These are phyloP conservation scores for Gracilaria gracilis DNA, from an alignment of 23 red algal species.

Conservation along the genomic window DNA sequence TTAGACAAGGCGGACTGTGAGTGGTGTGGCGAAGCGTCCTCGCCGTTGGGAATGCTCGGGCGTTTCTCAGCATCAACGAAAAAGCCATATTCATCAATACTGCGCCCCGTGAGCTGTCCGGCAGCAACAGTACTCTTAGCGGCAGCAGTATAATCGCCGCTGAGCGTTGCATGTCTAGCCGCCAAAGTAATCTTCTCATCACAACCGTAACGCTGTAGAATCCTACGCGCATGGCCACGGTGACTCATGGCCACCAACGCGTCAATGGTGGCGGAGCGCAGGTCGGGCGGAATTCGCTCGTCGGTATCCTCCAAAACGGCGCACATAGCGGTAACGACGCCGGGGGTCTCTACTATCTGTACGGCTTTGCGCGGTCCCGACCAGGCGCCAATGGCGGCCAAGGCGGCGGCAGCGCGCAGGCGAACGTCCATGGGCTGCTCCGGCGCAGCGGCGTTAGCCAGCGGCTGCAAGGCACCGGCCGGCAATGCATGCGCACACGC, in stretches of 20 bases:
- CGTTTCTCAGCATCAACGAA: slow-evolving; percentile 51
- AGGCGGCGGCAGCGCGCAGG: slow-evolving; percentile 49
- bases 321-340: slow-evolving; percentile 53
- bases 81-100: slow-evolving; percentile 73
- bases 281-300: slow-evolving; percentile 38
- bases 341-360: slow-evolving; percentile 48
- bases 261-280: slow-evolving; percentile 64
- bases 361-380: slow-evolving; percentile 59
- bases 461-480: slow-evolving; percentile 28
- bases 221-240: slow-evolving; percentile 61
- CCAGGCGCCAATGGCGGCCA: slow-evolving; percentile 63
- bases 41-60: neutral
- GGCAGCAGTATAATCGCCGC: slow-evolving; percentile 59
- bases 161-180: slow-evolving; percentile 51
- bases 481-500: slow-evolving; percentile 31
- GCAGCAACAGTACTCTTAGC: slow-evolving; percentile 66
- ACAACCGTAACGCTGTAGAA: slow-evolving; percentile 42
- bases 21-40: neutral
- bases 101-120: slow-evolving; percentile 54
- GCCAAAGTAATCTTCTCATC: slow-evolving; percentile 64
- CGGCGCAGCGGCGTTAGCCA: slow-evolving; percentile 23
- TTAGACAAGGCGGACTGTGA: slow-evolving; percentile 31
- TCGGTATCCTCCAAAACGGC: slow-evolving; percentile 45
- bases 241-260: slow-evolving; percentile 62
- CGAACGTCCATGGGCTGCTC: slow-evolving; percentile 36